phyloP scores from a whole-genome alignment of 306 rosid species.

The Vigna radiata region DNA sequence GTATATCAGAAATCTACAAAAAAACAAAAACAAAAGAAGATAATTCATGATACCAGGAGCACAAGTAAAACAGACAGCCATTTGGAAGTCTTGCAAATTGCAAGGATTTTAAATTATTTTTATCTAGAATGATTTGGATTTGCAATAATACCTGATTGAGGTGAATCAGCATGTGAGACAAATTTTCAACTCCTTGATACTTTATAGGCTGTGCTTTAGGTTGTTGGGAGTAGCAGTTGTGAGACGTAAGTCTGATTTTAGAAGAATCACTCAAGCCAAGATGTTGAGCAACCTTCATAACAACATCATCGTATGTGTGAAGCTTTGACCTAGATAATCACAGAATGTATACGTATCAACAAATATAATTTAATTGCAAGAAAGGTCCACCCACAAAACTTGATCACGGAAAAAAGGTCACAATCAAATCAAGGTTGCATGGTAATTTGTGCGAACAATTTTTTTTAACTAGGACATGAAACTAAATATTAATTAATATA shows the following conservation, averaged over 20 bases:
- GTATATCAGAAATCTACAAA: constrained; percentile 7
- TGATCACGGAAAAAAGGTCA: neutral
- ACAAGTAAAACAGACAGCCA: neutral
- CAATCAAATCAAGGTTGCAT: neutral
- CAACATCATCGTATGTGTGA: constrained; percentile 15
- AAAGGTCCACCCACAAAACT: neutral
- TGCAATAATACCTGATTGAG: neutral
- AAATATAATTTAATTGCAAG: neutral
- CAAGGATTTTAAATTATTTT: neutral
- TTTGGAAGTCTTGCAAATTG: neutral
- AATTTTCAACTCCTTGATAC: constrained; percentile 75
- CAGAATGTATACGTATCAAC: neutral
- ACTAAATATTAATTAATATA: neutral
- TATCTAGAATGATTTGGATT: neutral
- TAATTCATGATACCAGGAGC: neutral
- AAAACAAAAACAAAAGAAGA: neutral
- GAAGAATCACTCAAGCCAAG: constrained; percentile 80
- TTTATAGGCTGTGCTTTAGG: constrained; percentile 90
- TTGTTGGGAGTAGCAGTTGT: constrained; percentile 89
- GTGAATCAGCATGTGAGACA: constrained; percentile 69
- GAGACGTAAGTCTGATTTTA: constrained; percentile 84
- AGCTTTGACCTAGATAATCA: constrained; percentile 16
- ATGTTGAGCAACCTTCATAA: constrained; percentile 59
- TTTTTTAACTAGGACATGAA: neutral
- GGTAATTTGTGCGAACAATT: neutral